Conservation (phyloP, 495 filamentous ascomycete species). For the Tirmania nivea region DNA sequence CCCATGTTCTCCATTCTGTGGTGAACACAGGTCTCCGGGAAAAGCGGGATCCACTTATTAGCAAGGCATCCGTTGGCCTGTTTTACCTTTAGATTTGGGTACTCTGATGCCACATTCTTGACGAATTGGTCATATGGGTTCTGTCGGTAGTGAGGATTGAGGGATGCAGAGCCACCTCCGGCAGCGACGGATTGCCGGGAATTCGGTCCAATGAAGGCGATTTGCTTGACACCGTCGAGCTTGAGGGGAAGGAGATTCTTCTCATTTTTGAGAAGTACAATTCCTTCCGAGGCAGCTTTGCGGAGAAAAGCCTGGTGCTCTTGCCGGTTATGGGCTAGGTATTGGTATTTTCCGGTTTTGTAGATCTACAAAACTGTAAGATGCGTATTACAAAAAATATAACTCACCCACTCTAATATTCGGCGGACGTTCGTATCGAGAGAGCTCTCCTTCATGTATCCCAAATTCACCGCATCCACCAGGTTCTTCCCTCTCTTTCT, state of each 20-base stretch:
- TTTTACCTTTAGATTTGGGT: conserved; percentile 13
- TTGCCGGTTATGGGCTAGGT: conserved; percentile 25
- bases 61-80: conserved; percentile 17
- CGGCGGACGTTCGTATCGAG: conserved; percentile 42
- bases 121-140: conserved; percentile 16
- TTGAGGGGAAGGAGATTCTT: conserved; percentile 41
- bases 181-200: conserved; percentile 23
- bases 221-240: conserved; percentile 31
- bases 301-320: conserved; percentile 38
- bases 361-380: conserved; percentile 8
- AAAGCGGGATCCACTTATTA: conserved; percentile 17
- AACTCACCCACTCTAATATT: conserved; percentile 36
- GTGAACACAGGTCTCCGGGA: conserved; percentile 19
- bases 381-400: conserved; percentile 1
- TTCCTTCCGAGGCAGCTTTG: conserved; percentile 41
- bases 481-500: conserved; percentile 36
- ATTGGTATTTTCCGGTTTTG: conserved; percentile 17
- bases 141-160: conserved; percentile 20
- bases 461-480: conserved; percentile 16
- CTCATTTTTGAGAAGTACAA: conserved; percentile 57
- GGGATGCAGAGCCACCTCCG: conserved; percentile 18
- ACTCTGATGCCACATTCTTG: conserved; percentile 6
- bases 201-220: conserved; percentile 52
- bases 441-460: conserved; percentile 26
- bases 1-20: conserved; percentile 17